These are phyloP conservation scores for Suillus paluster DNA, from an alignment of 768 basidiomycete species.

Conservation along the genomic window DNA sequence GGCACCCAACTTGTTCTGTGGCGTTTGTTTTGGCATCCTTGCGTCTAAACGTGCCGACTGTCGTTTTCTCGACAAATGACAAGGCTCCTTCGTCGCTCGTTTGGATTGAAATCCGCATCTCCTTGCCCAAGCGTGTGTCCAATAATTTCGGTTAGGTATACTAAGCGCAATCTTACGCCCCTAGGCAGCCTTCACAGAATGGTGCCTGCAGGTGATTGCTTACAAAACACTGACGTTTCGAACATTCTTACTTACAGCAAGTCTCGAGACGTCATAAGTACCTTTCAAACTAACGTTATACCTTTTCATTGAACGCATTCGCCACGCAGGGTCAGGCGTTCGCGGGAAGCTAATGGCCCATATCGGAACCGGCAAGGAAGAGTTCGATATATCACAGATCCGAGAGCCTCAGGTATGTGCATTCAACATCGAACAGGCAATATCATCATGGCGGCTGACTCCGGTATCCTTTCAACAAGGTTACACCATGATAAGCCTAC, in stretches of 20 bases:
- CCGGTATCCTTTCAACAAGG: not conserved
- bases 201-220: not conserved
- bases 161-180: not conserved
- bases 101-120: not conserved
- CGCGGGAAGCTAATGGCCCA: not conserved
- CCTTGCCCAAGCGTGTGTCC: not conserved
- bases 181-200: not conserved
- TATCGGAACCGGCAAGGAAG: not conserved
- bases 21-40: not conserved
- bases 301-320: not conserved
- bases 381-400: not conserved
- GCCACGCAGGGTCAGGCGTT: not conserved
- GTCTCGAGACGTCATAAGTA: not conserved
- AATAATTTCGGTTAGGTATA: not conserved
- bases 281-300: not conserved
- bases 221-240: not conserved
- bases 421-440: not conserved
- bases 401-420: not conserved
- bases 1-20: not conserved
- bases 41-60: not conserved
- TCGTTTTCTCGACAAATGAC: not conserved
- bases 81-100: not conserved
- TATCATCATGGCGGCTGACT: not conserved
- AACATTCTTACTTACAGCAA: not conserved
- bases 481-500: not conserved